Evolutionary conservation across 106 monocot species (phyloP), one percentile per base, ranked within the genome.

Genomic region (Dendrobium chrysotoxum): DNA sequence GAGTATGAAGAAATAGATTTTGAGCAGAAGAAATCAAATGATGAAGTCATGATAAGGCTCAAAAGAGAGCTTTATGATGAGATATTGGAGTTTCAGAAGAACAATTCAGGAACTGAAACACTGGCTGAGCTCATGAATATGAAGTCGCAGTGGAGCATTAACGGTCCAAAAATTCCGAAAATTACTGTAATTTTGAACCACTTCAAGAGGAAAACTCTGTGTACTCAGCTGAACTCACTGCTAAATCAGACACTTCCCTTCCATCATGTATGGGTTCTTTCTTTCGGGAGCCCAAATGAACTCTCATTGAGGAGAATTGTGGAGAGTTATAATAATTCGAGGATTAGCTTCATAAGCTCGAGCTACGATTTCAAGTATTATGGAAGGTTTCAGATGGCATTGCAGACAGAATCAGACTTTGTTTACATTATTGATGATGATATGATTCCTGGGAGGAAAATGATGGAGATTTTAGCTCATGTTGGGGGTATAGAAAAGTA

Each of bases 321-420:
- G 2, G 88, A 91, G 74, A 93, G 95, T 80, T 99, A 99, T 76
- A 99, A 99, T 88, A 76, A 90, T 41, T 91, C 95, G 5, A 88
- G 82, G 64, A 93, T 99, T 53, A 99, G 99, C 91, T 99, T 99
- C 86, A 79, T 99, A 67, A 90, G 92, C 72, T 98, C 98, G 6
- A 91, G 87, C 80, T 93, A 95, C 50, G 98, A 98, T 79, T 98
- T 98, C 89, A 98, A 98, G 87, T 98, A 98, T 82, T 98, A 92
- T 44, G 98, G 98, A 5, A 76, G 98, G 57, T 99, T 99, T 82
- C 99, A 99, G 85, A 90, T 95, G 92, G 99, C 99, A 1, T 83
- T 99, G 16, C 99, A 99, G 85, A 86, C 99, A 4, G 95, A 95
- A 30, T 81, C 91, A 0, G 95, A 99, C 65, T 99, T 99, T 74